phyloP scores from a whole-genome alignment of 192 early-diverging fungal genomes.

The Backusella parvicylindrica region DNA sequence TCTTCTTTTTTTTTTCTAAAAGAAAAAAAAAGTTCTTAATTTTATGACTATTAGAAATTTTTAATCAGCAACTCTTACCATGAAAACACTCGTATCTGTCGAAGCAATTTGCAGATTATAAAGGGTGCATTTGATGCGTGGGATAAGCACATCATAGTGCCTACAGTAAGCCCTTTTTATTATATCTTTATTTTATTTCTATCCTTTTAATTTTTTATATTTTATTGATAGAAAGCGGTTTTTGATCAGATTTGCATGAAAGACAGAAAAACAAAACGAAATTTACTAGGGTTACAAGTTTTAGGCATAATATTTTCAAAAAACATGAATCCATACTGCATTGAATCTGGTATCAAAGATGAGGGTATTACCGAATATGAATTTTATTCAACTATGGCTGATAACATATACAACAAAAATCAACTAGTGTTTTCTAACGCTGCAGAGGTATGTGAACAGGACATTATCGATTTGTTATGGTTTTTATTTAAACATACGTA shows the following conservation, averaged over 20 bases:
- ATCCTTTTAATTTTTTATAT: background rate
- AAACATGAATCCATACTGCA: slow-evolving; percentile 42
- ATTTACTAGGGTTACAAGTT: slow-evolving; percentile 58
- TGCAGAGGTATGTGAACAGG: slow-evolving; percentile 46
- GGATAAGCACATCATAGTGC: slow-evolving; percentile 52
- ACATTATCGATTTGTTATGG: background rate
- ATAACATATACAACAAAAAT: slow-evolving; percentile 36
- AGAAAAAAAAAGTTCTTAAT: background rate
- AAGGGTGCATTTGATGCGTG: slow-evolving; percentile 64
- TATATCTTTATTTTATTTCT: background rate
- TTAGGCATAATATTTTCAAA: slow-evolving; percentile 54
- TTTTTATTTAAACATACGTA: slow-evolving; percentile 19
- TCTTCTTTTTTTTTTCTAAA: background rate
- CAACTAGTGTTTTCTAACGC: slow-evolving; percentile 43
- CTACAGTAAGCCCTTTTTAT: slow-evolving; percentile 48
- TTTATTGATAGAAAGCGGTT: slow-evolving; percentile 38
- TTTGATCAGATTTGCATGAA: slow-evolving; percentile 40
- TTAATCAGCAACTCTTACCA: slow-evolving; percentile 44
- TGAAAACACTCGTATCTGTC: slow-evolving; percentile 26
- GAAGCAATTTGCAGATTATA: slow-evolving; percentile 58
- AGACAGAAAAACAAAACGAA: slow-evolving; percentile 38
- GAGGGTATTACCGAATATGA: slow-evolving; percentile 31
- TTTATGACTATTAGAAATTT: slow-evolving; percentile 31
- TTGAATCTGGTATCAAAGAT: slow-evolving; percentile 35
- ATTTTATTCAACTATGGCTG: slow-evolving; percentile 43